Conservation (phyloP, 2,329 filamentous ascomycete genomes). For the Ophiostoma angusticollis region DNA sequence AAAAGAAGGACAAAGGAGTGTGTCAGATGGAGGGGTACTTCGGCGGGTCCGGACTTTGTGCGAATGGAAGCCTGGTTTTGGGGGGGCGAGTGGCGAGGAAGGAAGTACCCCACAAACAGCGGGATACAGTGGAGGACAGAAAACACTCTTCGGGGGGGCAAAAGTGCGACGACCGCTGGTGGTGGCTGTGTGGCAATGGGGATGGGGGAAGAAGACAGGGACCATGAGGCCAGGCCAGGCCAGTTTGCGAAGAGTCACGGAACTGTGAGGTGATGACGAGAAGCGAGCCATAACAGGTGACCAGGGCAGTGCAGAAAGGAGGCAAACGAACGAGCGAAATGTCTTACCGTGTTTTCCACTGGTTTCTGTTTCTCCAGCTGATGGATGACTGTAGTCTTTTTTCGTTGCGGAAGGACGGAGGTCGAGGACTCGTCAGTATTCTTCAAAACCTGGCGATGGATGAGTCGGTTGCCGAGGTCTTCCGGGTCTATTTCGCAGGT, state of each 20-base stretch:
- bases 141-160: background rate
- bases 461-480: no score
- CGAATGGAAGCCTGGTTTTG: conserved; percentile 20
- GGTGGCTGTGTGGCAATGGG: conserved; percentile 5
- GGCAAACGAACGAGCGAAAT: background rate
- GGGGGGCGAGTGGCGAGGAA: conserved; percentile 18
- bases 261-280: background rate
- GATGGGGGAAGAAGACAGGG: background rate
- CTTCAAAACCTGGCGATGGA: no score
- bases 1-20: conserved; percentile 5
- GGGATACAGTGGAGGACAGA: conserved; percentile 2
- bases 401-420: no score
- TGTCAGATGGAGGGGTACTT: conserved; percentile 17
- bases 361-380: no score
- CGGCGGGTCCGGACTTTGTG: conserved; percentile 13
- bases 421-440: background rate
- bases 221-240: background rate
- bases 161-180: background rate
- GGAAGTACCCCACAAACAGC: conserved; percentile 12
- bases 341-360: no score
- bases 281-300: background rate
- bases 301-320: background rate
- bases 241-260: background rate
- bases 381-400: no score
- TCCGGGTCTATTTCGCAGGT: conserved; percentile 23